These are phyloP conservation scores for Takashimella tepidaria DNA, from an alignment of 1,284 basidiomycete species.

Conservation along the genomic window DNA sequence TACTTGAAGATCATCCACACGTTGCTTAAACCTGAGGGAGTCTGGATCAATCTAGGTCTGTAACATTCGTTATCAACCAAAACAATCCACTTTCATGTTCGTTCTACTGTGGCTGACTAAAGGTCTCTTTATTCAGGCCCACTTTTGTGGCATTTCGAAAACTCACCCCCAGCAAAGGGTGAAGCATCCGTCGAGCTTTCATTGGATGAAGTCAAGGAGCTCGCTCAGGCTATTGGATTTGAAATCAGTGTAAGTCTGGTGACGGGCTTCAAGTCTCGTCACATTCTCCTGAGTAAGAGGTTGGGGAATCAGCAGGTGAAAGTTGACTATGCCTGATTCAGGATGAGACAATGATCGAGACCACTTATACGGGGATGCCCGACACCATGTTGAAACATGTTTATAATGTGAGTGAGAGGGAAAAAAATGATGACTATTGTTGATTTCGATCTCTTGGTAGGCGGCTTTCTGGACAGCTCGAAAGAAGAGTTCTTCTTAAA, in stretches of 20 bases:
- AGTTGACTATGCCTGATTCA: constrained; percentile 48
- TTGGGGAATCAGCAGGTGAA: background rate
- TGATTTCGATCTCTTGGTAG: no score
- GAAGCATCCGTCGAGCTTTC: constrained; percentile 76
- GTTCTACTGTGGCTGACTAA: background rate
- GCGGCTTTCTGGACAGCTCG: no score
- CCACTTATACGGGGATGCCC: constrained; percentile 81
- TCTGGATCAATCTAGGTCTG: constrained; percentile 83
- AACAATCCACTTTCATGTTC: constrained; percentile 4
- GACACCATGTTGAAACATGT: constrained; percentile 82
- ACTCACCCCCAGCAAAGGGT: constrained; percentile 56
- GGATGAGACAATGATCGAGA: constrained; percentile 73
- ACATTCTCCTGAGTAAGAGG: background rate
- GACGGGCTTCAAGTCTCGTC: constrained; percentile 5
- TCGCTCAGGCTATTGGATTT: constrained; percentile 75
- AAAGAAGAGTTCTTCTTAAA: no score
- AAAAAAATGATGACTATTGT: no score
- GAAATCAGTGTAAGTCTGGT: constrained; percentile 66
- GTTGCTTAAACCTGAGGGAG: constrained; percentile 72
- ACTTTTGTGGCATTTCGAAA: constrained; percentile 93
- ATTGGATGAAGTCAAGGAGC: constrained; percentile 75
- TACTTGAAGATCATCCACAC: constrained; percentile 77
- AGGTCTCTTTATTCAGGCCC: constrained; percentile 76
- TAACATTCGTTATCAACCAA: background rate
- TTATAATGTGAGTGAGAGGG: constrained; percentile 66